phyloP scores from a whole-genome alignment of 1,284 basidiomycete species.

The Austroboletus niveus region DNA sequence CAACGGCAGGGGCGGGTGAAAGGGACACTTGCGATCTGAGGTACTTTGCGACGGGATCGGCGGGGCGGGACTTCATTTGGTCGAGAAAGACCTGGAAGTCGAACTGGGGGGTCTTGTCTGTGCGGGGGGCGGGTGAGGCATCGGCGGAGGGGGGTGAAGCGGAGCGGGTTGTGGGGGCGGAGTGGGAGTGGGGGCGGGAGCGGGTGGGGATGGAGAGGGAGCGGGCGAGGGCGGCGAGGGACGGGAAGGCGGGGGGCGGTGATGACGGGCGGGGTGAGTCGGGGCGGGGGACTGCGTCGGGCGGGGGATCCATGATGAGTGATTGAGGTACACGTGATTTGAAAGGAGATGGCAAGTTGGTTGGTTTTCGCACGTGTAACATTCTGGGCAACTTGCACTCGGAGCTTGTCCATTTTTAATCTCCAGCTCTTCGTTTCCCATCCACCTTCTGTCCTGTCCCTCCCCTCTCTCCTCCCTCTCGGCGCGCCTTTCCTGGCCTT shows the following conservation, averaged over 20 bases:
- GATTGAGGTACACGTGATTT: too few relatives aligned
- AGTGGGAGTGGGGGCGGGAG: constrained; percentile 13
- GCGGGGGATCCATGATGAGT: background rate
- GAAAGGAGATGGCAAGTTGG: too few relatives aligned
- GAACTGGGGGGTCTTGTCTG: constrained; percentile 49
- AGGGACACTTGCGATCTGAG: constrained; percentile 72
- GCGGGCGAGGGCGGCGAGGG: constrained; percentile 62
- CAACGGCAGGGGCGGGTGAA: background rate
- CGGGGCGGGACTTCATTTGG: constrained; percentile 82
- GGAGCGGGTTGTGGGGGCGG: constrained; percentile 8
- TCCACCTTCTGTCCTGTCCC: background rate
- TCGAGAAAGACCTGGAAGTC: constrained; percentile 89
- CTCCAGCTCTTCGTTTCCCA: constrained; percentile 2
- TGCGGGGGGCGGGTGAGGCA: constrained; percentile 1
- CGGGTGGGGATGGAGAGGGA: constrained; percentile 53
- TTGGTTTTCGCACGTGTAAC: background rate
- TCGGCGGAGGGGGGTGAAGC: background rate
- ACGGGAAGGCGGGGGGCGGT: constrained; percentile 48
- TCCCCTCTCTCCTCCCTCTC: background rate
- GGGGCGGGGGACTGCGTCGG: constrained; percentile 8
- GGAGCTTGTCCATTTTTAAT: constrained; percentile 15
- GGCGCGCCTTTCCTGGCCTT: background rate
- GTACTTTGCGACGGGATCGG: constrained; percentile 90
- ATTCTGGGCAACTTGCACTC: background rate
- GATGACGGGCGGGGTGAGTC: constrained; percentile 26